Evolutionary conservation across 2,329 filamentous ascomycete genomes (phyloP).

Genomic region (Neofusicoccum parvum): DNA sequence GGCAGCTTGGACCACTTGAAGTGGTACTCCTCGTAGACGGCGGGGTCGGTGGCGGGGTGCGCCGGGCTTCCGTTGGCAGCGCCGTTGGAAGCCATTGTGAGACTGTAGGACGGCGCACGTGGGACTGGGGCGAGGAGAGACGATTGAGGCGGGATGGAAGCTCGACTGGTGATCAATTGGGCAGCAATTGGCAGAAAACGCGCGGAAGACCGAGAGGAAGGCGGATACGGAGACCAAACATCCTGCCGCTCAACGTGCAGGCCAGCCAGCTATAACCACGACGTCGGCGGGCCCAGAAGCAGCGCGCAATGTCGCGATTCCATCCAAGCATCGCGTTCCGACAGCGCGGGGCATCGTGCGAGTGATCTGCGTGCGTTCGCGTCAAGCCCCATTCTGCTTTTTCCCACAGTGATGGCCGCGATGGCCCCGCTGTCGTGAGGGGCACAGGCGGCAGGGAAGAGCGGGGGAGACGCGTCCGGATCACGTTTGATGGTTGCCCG

Average conservation of each 20-base stretch:
- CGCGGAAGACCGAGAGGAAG: not conserved
- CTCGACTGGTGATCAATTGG: not conserved
- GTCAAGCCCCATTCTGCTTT: no score
- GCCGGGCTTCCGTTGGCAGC: not conserved
- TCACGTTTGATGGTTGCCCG: not conserved
- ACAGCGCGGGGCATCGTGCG: not conserved
- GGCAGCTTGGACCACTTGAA: slow-evolving; percentile 43
- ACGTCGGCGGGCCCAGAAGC: not conserved
- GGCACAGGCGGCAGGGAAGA: not conserved
- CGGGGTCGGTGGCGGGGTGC: slow-evolving; percentile 37
- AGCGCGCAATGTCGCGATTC: slow-evolving; percentile 11
- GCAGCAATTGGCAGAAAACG: not conserved
- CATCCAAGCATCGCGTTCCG: slow-evolving; percentile 7
- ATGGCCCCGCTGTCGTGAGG: no score
- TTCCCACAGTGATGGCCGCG: no score
- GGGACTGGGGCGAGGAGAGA: no score
- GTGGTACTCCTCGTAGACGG: slow-evolving; percentile 45
- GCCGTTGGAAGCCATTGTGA: slow-evolving; percentile 9
- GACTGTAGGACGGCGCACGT: not conserved
- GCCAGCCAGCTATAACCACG: slow-evolving; percentile 1
- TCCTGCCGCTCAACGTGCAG: not conserved
- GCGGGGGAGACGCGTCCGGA: slow-evolving; percentile 8
- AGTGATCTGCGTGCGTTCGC: slow-evolving; percentile 4
- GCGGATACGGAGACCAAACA: not conserved
- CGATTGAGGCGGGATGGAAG: not conserved